Base-by-base conservation (phyloP, 1,284 basidiomycete species). In the Ustilago bromivora region DNA sequence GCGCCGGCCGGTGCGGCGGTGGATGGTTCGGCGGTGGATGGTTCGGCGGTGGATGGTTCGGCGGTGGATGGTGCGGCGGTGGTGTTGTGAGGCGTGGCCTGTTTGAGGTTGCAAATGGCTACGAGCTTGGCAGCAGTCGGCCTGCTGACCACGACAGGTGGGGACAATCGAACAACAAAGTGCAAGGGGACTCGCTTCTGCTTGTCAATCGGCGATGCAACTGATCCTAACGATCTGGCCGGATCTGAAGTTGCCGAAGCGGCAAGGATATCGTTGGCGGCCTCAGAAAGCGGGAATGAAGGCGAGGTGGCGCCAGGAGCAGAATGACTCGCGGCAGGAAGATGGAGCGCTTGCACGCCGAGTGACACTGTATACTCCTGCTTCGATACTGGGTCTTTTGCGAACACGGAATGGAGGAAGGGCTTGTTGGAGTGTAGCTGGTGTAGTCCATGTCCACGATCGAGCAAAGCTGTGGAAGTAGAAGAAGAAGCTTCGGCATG, bases 71-170 rank as follows among this genome's bases (percentile, higher is more conserved):
- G 53, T 15, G 5, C 19, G 3, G 52, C 19, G 28, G 41, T 40
- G 34, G 15, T 59, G 34, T 41, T 63, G 53, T 66, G 62, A 1
- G 65, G 65, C 1, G 61, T 28, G 7, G 34, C 28, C 3, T 68
- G 55, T 55, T 65, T 61, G 55, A 78, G 62, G 17, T 63, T 60
- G 68, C 76, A 78, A 59, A 78, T 71, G 31, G 61, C 38, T 13
- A 71, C 76, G 32, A 78, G 66, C 56, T 68, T 78, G 34, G 71
- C 71, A 11, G 76, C 76, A 3, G 76, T 78, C 3, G 76, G 57
- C 7, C 76, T 61, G 6, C 65, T 66, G 47, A 78, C 76, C 17
- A 78, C 62, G 3, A 74, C 76, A 12, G 76, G 76, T 10, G 76
- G 71, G 6, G 68, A 67, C 2, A 78, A 36, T 6, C 59, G 64